phyloP scores from a whole-genome alignment of 257 asterid genomes.

The Solanum pimpinellifolium region DNA sequence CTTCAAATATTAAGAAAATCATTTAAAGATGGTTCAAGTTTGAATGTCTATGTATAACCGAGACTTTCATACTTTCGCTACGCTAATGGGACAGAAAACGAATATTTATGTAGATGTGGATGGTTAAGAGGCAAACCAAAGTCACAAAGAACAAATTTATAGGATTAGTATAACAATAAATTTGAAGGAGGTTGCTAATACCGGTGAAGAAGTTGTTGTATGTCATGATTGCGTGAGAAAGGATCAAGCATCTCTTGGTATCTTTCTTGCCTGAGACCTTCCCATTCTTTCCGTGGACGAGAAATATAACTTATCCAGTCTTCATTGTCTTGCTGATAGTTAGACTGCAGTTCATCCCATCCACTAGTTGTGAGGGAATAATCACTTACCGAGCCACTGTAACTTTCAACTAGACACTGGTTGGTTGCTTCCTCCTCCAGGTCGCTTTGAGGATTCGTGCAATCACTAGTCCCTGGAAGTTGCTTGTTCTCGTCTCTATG shows the following conservation, averaged over 20 bases:
- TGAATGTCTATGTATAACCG: neutral
- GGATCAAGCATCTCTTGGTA: constrained; percentile 90
- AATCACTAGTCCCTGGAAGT: constrained; percentile 3
- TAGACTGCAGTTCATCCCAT: constrained; percentile 46
- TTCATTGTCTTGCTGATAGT: constrained; percentile 15
- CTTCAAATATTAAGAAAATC: neutral
- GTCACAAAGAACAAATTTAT: neutral
- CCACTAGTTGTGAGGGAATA: constrained; percentile 26
- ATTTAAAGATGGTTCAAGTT: neutral
- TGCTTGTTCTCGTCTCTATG: neutral
- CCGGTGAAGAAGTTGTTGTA: constrained; percentile 64
- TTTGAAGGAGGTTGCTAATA: neutral
- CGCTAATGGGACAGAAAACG: neutral
- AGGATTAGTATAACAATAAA: neutral
- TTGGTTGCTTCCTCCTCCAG: constrained; percentile 4
- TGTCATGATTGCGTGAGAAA: constrained; percentile 49
- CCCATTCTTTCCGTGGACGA: constrained; percentile 89
- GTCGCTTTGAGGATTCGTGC: constrained; percentile 5
- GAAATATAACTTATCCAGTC: constrained; percentile 75
- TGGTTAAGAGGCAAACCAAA: neutral
- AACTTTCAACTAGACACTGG: constrained; percentile 22
- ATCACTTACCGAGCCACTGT: constrained; percentile 31
- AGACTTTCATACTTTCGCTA: neutral
- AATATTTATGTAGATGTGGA: neutral
- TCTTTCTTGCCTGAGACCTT: constrained; percentile 73